A percentile compares a stretch with the other conserved stretches of the same genome.
These are phyloP conservation scores for Candida sojae DNA, from an alignment of 1,139 yeast genomes.

Conservation along the genomic window DNA sequence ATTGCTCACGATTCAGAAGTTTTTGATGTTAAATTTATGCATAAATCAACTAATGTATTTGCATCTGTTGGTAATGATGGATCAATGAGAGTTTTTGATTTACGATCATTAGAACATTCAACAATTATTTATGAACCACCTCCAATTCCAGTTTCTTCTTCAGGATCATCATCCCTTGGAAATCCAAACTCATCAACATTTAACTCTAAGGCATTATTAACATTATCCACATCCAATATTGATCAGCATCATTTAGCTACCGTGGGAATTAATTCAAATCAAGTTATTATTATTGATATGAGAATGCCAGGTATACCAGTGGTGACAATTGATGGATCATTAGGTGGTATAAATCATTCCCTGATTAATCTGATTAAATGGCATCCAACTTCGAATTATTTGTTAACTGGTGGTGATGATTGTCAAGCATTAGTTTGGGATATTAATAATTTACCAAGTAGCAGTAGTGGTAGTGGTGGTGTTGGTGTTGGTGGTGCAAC, in stretches of 20 bases:
- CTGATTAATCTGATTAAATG: constrained; percentile 73
- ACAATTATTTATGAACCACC: constrained; percentile 84
- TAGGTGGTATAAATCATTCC: constrained; percentile 47
- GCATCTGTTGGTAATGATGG: constrained; percentile 97
- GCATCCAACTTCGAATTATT: constrained; percentile 74
- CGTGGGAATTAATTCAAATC: constrained; percentile 68
- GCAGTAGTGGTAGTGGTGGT: constrained; percentile 12
- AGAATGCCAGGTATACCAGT: constrained; percentile 87
- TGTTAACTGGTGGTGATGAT: constrained; percentile 85
- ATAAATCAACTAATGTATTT: constrained; percentile 75
- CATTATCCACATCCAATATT: constrained; percentile 75
- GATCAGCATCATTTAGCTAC: constrained; percentile 84
- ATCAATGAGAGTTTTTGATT: constrained; percentile 86
- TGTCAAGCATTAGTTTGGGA: constrained; percentile 92
- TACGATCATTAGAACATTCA: constrained; percentile 87
- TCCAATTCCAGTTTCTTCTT: constrained; percentile 32
- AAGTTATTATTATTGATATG: constrained; percentile 74
- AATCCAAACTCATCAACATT: constrained; percentile 14
- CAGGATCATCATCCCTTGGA: constrained; percentile 9
- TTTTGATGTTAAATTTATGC: constrained; percentile 83
- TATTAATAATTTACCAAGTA: constrained; percentile 36
- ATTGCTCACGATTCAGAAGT: constrained; percentile 98
- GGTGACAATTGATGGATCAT: constrained; percentile 66
- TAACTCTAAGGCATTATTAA: constrained; percentile 63
- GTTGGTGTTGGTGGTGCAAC: constrained; percentile 8